These are phyloP conservation scores for Syncephalastrum contaminatum DNA, from an alignment of 371 early-diverging fungal species.

Conservation along the genomic window DNA sequence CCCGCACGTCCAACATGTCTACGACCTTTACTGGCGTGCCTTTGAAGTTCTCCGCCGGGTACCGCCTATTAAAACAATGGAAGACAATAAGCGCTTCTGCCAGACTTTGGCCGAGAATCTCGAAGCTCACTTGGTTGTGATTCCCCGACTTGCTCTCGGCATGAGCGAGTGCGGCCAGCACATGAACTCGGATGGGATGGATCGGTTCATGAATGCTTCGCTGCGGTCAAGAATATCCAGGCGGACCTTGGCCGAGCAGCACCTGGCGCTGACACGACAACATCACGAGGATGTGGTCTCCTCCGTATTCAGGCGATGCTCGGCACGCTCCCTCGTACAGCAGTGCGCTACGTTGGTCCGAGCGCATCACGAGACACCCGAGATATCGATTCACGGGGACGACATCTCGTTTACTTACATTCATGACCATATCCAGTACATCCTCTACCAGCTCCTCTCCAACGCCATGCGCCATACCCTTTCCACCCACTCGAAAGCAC, in stretches of 20 bases:
- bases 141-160: constrained; percentile 80
- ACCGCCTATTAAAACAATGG: constrained; percentile 59
- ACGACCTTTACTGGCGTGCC: constrained; percentile 80
- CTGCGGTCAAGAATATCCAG: constrained; percentile 80
- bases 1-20: constrained; percentile 74
- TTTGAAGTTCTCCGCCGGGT: constrained; percentile 73
- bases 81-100: constrained; percentile 74
- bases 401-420: constrained; percentile 77
- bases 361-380: constrained; percentile 24
- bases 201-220: constrained; percentile 79
- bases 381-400: constrained; percentile 60
- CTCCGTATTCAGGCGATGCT: constrained; percentile 58
- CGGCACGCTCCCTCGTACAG: constrained; percentile 55
- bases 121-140: constrained; percentile 71
- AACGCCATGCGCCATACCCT: constrained; percentile 68
- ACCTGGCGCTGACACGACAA: constrained; percentile 63
- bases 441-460: constrained; percentile 77
- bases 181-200: constrained; percentile 55
- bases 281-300: constrained; percentile 24
- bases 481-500: constrained; percentile 27
- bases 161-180: constrained; percentile 70
- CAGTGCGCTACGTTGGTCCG: constrained; percentile 56
- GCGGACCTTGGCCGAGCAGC: constrained; percentile 83
- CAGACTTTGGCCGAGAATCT: constrained; percentile 59
- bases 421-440: constrained; percentile 86